Evolutionary conservation across 176 grass and related monocot species (phyloP).

Genomic region (Ensete glaucum): DNA sequence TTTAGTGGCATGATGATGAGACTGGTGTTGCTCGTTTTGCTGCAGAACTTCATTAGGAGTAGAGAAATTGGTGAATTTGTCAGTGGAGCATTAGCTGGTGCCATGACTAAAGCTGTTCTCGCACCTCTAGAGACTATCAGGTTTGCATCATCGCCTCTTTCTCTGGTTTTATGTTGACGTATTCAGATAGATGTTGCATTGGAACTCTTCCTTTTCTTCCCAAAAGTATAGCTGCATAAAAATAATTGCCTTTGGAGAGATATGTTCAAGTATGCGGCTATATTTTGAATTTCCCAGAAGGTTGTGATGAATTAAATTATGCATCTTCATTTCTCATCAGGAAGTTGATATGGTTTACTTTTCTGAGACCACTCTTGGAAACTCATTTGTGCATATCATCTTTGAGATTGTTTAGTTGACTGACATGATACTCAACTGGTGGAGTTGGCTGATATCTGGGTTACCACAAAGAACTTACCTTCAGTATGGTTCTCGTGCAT

Average conservation of each 20-base stretch:
- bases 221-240: neutral
- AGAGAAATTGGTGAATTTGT: constrained; percentile 66
- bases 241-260: neutral
- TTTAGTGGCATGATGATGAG: constrained; percentile 8
- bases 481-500: neutral
- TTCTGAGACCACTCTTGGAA: neutral
- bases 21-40: constrained; percentile 3
- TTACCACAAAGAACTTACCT: no score
- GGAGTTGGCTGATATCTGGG: neutral
- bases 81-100: constrained; percentile 80
- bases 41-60: constrained; percentile 41
- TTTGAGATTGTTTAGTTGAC: neutral
- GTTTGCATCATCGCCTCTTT: constrained; percentile 9
- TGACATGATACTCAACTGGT: neutral
- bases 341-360: neutral
- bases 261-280: neutral
- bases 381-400: neutral
- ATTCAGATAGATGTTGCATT: neutral
- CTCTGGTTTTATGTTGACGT: neutral
- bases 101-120: constrained; percentile 80
- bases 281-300: neutral
- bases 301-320: neutral
- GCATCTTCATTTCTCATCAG: neutral
- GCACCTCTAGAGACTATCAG: constrained; percentile 85
- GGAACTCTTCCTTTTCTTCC: neutral